phyloP scores from a whole-genome alignment of 441 rosid genomes.

The Pelargonium cotyledonis region DNA sequence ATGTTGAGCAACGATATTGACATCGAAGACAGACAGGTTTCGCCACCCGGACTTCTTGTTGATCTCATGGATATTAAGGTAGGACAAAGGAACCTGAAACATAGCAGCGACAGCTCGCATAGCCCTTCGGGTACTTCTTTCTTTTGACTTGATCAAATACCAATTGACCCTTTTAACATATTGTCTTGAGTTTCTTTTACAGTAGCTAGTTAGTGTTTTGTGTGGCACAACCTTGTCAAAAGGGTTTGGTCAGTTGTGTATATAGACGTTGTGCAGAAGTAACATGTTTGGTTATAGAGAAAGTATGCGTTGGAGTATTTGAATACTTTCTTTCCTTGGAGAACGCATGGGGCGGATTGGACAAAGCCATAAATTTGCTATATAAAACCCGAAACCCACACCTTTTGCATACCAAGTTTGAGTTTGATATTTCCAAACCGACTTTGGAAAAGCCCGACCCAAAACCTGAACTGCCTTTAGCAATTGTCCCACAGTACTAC shows the following conservation, averaged over 20 bases:
- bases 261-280: background rate
- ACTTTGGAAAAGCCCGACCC: no score
- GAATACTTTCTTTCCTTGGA: no score
- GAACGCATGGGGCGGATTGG: no score
- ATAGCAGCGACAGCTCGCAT: conserved; percentile 1
- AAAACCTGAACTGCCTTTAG: no score
- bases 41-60: conserved; percentile 40
- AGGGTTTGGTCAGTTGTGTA: background rate
- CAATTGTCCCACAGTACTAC: no score
- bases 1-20: conserved; percentile 33
- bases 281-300: background rate
- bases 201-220: background rate
- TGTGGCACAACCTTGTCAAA: background rate
- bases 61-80: conserved; percentile 43
- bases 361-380: no score
- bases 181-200: background rate
- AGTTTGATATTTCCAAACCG: no score
- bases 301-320: no score
- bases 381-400: no score
- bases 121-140: background rate
- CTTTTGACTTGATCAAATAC: background rate
- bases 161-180: background rate
- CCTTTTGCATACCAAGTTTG: no score
- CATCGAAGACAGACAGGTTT: conserved; percentile 21
- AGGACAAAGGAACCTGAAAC: conserved; percentile 12